Conservation (phyloP, 768 basidiomycete genomes). For the Pulveroboletus frians region DNA sequence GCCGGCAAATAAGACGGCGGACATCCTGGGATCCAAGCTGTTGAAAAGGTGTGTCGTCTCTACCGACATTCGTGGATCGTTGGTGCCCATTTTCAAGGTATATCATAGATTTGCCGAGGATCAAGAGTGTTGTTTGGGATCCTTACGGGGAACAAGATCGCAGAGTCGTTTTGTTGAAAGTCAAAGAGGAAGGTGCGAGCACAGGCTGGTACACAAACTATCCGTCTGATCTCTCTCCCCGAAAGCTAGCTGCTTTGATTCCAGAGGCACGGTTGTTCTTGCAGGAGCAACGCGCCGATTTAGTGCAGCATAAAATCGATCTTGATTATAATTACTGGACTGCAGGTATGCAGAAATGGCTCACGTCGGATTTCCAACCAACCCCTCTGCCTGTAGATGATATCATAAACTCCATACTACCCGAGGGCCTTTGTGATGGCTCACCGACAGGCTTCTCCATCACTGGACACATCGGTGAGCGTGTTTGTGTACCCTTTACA, state of each 20-base stretch:
- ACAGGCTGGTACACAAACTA: background rate
- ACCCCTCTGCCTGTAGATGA: conserved; percentile 52
- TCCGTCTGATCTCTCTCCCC: conserved; percentile 5
- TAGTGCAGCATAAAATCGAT: conserved; percentile 56
- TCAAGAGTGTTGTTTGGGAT: conserved; percentile 54
- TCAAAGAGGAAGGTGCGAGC: conserved; percentile 53
- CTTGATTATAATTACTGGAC: conserved; percentile 88
- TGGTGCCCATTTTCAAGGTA: conserved; percentile 35
- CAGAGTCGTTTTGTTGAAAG: conserved; percentile 64
- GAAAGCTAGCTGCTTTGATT: conserved; percentile 66
- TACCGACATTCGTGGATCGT: conserved; percentile 6
- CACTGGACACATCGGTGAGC: conserved; percentile 85
- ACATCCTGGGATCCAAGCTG: conserved; percentile 50
- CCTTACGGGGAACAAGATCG: conserved; percentile 42
- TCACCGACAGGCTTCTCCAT: conserved; percentile 84
- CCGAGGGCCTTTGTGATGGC: conserved; percentile 68
- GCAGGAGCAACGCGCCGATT: conserved; percentile 45
- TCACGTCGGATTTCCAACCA: background rate
- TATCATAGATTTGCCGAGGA: conserved; percentile 64
- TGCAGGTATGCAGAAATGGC: conserved; percentile 48
- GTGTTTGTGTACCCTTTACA: background rate
- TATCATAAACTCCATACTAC: conserved; percentile 76
- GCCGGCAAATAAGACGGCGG: conserved; percentile 48
- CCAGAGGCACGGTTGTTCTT: conserved; percentile 52
- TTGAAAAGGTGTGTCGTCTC: conserved; percentile 50